phyloP scores from a whole-genome alignment of 176 grass and related monocot species.

The Bothriochloa decipiens region DNA sequence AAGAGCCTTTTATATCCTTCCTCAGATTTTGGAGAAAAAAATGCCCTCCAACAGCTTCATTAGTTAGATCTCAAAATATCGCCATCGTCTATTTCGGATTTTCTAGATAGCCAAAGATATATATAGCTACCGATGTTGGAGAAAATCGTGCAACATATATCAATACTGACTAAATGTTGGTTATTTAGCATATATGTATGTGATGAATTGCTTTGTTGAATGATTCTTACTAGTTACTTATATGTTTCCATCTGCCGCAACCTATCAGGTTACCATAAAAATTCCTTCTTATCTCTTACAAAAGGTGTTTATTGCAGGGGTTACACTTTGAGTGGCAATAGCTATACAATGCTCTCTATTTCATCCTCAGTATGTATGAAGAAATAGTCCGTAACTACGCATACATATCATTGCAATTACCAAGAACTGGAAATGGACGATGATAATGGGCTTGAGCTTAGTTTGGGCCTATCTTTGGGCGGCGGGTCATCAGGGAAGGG shows the following conservation, averaged over 20 bases:
- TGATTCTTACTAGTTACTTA: background rate
- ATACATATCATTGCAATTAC: slow-evolving; percentile 5
- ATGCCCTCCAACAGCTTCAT: too few relatives aligned
- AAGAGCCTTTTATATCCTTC: too few relatives aligned
- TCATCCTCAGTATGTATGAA: background rate
- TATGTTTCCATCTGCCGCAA: slow-evolving; percentile 5
- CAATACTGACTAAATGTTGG: background rate
- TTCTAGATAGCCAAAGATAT: too few relatives aligned
- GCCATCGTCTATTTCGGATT: too few relatives aligned
- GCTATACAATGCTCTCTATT: background rate
- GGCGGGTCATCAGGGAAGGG: slow-evolving; percentile 58
- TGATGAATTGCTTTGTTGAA: background rate
- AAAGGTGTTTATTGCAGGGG: slow-evolving; percentile 38
- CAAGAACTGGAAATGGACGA: slow-evolving; percentile 65
- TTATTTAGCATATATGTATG: background rate
- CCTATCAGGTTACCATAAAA: background rate
- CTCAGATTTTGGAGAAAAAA: too few relatives aligned
- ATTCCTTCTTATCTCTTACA: slow-evolving; percentile 12
- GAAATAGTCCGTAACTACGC: slow-evolving; percentile 14
- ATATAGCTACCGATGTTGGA: background rate
- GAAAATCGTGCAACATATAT: background rate
- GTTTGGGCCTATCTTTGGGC: slow-evolving; percentile 86
- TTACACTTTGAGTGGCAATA: slow-evolving; percentile 1
- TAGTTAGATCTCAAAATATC: too few relatives aligned
- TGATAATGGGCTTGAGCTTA: slow-evolving; percentile 88